Conservation (phyloP, 257 asterid species). For the Echites panduratus region DNA sequence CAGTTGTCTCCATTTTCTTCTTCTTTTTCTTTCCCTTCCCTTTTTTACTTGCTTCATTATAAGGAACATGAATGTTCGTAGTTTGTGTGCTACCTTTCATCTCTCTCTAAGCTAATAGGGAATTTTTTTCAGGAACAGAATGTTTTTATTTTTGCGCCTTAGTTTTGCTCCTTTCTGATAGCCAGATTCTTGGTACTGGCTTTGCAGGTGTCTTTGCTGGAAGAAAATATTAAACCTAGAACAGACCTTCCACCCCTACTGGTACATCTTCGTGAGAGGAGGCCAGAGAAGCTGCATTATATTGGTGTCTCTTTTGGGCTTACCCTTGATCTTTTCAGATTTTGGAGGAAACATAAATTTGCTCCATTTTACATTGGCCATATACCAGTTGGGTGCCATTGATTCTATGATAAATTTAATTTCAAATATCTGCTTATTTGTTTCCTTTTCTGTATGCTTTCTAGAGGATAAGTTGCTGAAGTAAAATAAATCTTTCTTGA, state of each 20-base stretch:
- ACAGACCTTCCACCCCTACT: conserved; percentile 82
- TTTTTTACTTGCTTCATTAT: too few species aligned
- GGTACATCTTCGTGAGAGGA: conserved; percentile 74
- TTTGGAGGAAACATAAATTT: conserved; percentile 90
- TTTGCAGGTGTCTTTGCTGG: conserved; percentile 71
- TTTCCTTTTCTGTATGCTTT: conserved; percentile 2
- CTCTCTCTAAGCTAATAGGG: too few species aligned
- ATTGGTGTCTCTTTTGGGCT: conserved; percentile 95
- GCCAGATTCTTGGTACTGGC: conserved; percentile 5
- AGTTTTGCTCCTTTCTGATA: not conserved
- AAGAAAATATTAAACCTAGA: conserved; percentile 77
- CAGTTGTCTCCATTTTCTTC: not conserved
- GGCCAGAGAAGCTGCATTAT: conserved; percentile 87
- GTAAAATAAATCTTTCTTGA: conserved; percentile 20
- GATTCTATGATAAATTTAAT: conserved; percentile 9
- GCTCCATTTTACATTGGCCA: conserved; percentile 82
- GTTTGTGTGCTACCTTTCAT: not conserved
- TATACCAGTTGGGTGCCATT: conserved; percentile 50
- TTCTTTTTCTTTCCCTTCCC: conserved; percentile 3
- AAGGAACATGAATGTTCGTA: not conserved
- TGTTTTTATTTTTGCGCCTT: not conserved
- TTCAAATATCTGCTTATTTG: not conserved
- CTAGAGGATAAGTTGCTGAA: conserved; percentile 15
- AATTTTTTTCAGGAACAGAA: too few species aligned
- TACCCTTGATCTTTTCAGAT: conserved; percentile 78